Evolutionary conservation across 257 asterid genomes (phyloP), one percentile per base, ranked within the genome.

Genomic region (Gentiana macrophylla): DNA sequence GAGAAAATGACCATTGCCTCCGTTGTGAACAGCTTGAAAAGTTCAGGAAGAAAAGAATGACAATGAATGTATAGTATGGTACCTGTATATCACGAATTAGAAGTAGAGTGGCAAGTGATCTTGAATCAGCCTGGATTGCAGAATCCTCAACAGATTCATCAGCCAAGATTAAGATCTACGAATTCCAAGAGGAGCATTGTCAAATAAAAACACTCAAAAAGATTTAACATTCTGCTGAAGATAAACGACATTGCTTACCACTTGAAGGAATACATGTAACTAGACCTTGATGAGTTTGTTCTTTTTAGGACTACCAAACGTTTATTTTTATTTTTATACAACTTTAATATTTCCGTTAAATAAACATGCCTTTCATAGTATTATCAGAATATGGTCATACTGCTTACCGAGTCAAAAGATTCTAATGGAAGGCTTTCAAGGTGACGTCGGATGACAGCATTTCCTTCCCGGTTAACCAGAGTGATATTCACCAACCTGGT

Each of bases 1-100:
- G 45, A 4, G 7, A 38, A 24, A 38, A 38, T 38, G 45, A 8
- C 45, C 5, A 38, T 38, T 38, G 45, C 45, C 8, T 38, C 8
- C 5, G 45, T 38, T 38, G 8, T 38, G 45, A 38, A 38, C 5
- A 38, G 45, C 45, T 38, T 24, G 8, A 38, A 38, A 38, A 4
- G 8, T 38, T 38, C 45, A 38, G 8, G 45, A 38, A 8, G 24
- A 24, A 24, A 24, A 24, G 24, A 24, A 24, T 24, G 24, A 24
- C 24, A 24, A 24, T 24, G 24, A 24, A 1, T 41, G 46, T 41
- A 59, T 59, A 64, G 57, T 37, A 45, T 46, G 35, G 62, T 77
- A 84, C 94, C 94, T 84, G 96, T 70, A 87, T 87, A 74, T 87
- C 96, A 60, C 93, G 94, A 68, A 87, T 84, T 74, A 84, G 75